Evolutionary conservation across 306 rosid species (phyloP).

Genomic region (Cyclanthera cordifolia): DNA sequence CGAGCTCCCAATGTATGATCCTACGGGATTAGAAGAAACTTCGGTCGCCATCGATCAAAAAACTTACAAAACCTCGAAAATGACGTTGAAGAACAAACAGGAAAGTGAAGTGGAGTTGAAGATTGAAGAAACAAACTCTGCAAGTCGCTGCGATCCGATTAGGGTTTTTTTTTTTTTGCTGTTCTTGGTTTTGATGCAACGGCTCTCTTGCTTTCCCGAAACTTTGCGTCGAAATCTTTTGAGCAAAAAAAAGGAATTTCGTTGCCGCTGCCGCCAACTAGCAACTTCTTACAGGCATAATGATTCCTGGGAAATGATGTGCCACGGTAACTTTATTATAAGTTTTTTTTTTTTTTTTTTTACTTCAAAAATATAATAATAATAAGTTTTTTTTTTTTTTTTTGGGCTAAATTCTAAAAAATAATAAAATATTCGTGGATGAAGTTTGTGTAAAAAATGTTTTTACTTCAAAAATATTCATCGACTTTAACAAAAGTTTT

Average conservation of each 20-base stretch:
- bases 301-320: no score
- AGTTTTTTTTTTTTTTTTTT: no score
- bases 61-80: not conserved
- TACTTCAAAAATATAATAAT: no score
- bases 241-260: not conserved
- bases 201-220: not conserved
- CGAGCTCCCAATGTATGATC: conserved; percentile 34
- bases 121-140: not conserved
- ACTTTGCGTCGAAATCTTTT: not conserved
- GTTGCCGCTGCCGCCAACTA: not conserved
- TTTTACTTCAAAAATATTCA: no score
- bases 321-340: no score
- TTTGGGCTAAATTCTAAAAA: no score
- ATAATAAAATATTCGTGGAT: no score
- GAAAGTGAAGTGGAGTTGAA: not conserved
- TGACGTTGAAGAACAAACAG: not conserved
- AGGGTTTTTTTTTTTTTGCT: not conserved
- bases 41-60: conserved; percentile 28
- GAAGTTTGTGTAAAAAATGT: no score
- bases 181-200: not conserved
- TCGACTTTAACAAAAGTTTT: no score
- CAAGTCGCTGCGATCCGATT: not conserved
- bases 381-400: no score
- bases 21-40: conserved; percentile 24
- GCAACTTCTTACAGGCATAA: no score